Evolutionary conservation across 805 yeast genomes (phyloP), one percentile per base, ranked within the genome.

Genomic region (Lachancea waltii): DNA sequence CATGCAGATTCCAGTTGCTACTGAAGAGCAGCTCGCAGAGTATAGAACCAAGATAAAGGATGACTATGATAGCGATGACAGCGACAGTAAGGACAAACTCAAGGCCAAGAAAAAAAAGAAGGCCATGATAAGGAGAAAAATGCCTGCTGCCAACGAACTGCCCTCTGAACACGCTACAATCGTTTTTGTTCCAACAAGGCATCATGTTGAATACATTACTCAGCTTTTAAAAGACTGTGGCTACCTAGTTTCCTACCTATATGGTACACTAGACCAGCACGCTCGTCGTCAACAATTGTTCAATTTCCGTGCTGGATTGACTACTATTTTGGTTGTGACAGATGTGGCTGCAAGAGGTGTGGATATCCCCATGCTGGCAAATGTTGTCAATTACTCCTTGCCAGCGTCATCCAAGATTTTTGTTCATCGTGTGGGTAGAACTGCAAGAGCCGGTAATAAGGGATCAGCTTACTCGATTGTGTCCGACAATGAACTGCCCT

Each of bases 281-380:
- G 98, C 98, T 1, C 81, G 99, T 71, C 80, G 81, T 44, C 81
- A 83, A 50, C 97, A 92, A 58, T 67, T 92, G 35, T 73, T 81
- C 54, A 80, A 86, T 49, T 92, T 92, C 63, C 70, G 95, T 51
- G 68, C 80, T 1, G 98, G 97, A 1, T 67, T 83, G 32, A 78
- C 96, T 4, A 77, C 84, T 21, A 60, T 92, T n/a, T 63, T 92
- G 58, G 97, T 92, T 7, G 99, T 92, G 39, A 92, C 98, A 1
- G 98, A 92, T 69, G 97, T 85, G 47, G 95, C 95, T 18, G 98
- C 98, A 2, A 81, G 98, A 69, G 98, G 98, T 79, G 87, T 83
- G 53, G 94, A 83, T 71, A 83, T 83, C 38, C 90, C 94, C 9
- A 67, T 77, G 16, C 92, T 83, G 34, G 90, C 81, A 54, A 63